Evolutionary conservation across 306 rosid species (phyloP).

Genomic region (Myrica gale): DNA sequence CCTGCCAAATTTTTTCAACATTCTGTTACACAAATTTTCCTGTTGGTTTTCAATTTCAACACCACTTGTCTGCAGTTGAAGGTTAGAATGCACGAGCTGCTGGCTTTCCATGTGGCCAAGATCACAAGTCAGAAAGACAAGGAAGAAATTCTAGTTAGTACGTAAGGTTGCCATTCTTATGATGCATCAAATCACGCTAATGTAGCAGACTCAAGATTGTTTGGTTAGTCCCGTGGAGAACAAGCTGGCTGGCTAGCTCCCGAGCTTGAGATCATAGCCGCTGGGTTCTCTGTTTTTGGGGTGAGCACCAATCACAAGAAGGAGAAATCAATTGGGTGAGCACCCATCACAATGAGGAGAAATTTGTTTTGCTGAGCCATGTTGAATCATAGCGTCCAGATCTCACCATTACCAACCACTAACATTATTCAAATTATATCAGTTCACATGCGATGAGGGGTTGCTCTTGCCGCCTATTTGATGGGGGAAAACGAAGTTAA

Average conservation of each 20-base stretch:
- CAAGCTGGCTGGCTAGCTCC: background rate
- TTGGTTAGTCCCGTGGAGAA: background rate
- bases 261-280: background rate
- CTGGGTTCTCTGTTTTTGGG: no score
- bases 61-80: conserved; percentile 55
- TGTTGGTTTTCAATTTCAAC: background rate
- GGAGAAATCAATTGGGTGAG: no score
- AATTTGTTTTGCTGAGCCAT: no score
- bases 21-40: background rate
- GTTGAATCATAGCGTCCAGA: background rate
- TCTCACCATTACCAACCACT: background rate
- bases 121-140: conserved; percentile 35
- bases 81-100: conserved; percentile 66
- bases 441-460: background rate
- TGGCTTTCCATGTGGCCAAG: conserved; percentile 60
- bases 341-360: no score
- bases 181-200: background rate
- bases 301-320: no score
- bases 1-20: background rate
- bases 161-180: conserved; percentile 5
- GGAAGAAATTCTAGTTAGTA: conserved; percentile 17
- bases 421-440: background rate
- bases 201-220: background rate
- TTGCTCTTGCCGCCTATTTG: background rate
- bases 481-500: background rate